A percentile compares a stretch with the other conserved stretches of the same genome.
Evolutionary conservation across 371 early-diverging fungal species (phyloP).

Genomic region (Syncephalastrum sp.): DNA sequence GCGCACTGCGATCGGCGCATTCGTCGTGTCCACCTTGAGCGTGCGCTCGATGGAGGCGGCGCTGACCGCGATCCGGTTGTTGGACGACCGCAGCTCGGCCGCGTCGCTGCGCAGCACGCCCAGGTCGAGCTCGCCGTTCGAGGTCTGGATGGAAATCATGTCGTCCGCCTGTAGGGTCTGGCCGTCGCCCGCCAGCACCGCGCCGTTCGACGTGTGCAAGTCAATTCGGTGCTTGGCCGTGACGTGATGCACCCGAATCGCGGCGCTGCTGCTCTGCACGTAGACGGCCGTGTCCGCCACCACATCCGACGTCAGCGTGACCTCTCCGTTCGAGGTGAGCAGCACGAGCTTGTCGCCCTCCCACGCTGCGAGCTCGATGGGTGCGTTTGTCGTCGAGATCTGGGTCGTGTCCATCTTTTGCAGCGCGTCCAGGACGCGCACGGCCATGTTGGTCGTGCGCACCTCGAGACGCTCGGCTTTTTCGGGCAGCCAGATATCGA

Average conservation of each 20-base stretch:
- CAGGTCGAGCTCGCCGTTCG: slow-evolving; percentile 12
- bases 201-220: slow-evolving; percentile 7
- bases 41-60: background rate
- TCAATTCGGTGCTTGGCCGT: slow-evolving; percentile 9
- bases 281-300: slow-evolving; percentile 10
- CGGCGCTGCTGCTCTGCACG: slow-evolving; percentile 16
- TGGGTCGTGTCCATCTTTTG: slow-evolving; percentile 7
- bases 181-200: slow-evolving; percentile 1
- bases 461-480: slow-evolving; percentile 12
- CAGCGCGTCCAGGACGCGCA: slow-evolving; percentile 7
- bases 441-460: slow-evolving; percentile 9
- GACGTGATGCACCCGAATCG: slow-evolving; percentile 1
- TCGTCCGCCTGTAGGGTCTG: slow-evolving; percentile 9
- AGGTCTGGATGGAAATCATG: slow-evolving; percentile 5
- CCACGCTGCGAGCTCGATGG: slow-evolving; percentile 6
- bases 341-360: slow-evolving; percentile 9
- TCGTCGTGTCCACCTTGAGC: slow-evolving; percentile 16
- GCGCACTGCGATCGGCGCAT: slow-evolving; percentile 15
- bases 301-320: slow-evolving; percentile 5
- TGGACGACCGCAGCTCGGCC: background rate
- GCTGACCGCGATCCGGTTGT: no score
- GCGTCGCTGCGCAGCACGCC: background rate
- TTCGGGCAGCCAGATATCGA: slow-evolving; percentile 22
- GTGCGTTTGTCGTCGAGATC: slow-evolving; percentile 5
- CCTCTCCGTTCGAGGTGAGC: slow-evolving; percentile 15